Conservation (phyloP, 192 early-diverging fungal species). For the Coemansia pectinata region DNA sequence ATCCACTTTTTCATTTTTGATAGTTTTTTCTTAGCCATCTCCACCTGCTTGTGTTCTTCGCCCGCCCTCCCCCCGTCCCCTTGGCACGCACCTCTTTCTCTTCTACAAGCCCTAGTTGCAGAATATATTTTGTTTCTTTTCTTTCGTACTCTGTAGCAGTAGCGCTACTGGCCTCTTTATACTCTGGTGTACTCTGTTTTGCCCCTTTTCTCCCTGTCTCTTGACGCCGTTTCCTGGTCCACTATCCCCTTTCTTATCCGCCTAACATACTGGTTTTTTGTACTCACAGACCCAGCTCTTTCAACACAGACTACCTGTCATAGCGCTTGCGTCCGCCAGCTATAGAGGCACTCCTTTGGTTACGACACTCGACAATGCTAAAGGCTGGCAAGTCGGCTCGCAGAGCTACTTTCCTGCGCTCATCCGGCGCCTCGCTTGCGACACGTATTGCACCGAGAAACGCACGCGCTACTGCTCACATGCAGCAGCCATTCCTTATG, state of each 20-base stretch:
- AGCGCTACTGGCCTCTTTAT: not conserved
- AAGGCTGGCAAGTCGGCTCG: slow-evolving; percentile 37
- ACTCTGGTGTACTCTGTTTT: slow-evolving; percentile 1
- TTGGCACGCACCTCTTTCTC: slow-evolving; percentile 1
- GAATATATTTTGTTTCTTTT: not conserved
- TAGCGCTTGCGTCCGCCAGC: not conserved
- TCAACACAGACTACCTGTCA: not conserved
- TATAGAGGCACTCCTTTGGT: not conserved
- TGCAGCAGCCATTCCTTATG: slow-evolving; percentile 16
- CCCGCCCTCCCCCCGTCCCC: slow-evolving; percentile 1
- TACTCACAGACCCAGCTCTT: not conserved
- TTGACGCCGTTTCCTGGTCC: not conserved
- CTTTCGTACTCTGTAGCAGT: slow-evolving; percentile 2
- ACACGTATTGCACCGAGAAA: slow-evolving; percentile 10
- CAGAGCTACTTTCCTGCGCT: slow-evolving; percentile 23
- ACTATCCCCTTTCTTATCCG: not conserved
- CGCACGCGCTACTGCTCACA: slow-evolving; percentile 9
- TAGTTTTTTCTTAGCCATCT: not conserved
- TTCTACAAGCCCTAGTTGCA: not conserved
- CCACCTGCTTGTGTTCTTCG: not conserved
- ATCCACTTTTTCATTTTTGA: not conserved
- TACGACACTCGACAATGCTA: slow-evolving; percentile 16
- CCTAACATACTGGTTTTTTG: not conserved
- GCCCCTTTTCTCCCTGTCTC: not conserved
- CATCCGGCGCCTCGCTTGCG: slow-evolving; percentile 8